phyloP scores from a whole-genome alignment of 2,329 filamentous ascomycete genomes.

The Magnaporthales sp. region DNA sequence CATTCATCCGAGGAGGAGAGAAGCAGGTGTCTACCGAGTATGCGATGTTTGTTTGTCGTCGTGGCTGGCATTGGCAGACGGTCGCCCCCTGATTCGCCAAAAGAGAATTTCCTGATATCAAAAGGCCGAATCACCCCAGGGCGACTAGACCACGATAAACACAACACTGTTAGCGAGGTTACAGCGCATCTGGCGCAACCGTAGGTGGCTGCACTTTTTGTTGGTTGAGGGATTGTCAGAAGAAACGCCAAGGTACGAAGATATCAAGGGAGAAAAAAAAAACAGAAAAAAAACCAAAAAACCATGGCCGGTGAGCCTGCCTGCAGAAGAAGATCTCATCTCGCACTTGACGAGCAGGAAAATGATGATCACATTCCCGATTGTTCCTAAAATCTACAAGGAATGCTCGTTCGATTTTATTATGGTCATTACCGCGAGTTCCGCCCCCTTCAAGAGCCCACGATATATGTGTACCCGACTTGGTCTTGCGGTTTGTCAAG shows the following conservation, averaged over 20 bases:
- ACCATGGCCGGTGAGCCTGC: neutral
- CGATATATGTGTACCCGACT: neutral
- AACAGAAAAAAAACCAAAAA: neutral
- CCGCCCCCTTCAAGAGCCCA: too few relatives aligned
- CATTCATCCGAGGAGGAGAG: neutral
- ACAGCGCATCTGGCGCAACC: neutral
- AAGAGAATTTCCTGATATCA: neutral
- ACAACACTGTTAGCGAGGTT: neutral
- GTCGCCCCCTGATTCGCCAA: neutral
- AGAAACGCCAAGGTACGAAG: neutral
- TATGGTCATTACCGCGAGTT: too few relatives aligned
- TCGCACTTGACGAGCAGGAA: too few relatives aligned
- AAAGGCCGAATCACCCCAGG: neutral
- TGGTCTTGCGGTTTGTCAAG: neutral
- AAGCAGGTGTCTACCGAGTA: neutral
- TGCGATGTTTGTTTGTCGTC: neutral
- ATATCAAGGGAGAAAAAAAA: neutral
- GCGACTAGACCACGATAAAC: neutral
- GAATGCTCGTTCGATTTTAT: neutral
- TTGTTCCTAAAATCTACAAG: neutral
- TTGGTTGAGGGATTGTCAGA: neutral
- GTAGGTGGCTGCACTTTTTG: neutral
- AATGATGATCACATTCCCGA: neutral
- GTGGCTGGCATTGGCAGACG: neutral
- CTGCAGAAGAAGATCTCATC: neutral